These are phyloP conservation scores for Fusarium goolgardi DNA, from an alignment of 2,329 filamentous ascomycete genomes.

Conservation along the genomic window DNA sequence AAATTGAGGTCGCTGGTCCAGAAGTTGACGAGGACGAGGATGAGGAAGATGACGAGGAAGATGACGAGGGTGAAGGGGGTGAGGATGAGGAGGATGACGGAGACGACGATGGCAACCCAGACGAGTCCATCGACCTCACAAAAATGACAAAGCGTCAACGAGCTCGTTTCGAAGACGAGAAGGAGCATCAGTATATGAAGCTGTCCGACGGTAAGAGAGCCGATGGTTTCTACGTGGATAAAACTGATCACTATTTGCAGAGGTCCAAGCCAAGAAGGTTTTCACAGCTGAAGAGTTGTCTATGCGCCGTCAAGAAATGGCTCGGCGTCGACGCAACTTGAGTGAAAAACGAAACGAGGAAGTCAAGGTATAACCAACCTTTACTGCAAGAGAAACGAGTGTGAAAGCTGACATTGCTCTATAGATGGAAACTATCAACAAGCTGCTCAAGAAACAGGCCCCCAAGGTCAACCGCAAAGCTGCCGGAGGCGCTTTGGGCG, in stretches of 20 bases:
- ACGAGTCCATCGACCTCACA: conserved; percentile 64
- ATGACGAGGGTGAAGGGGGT: conserved; percentile 55
- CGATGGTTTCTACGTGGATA: not conserved
- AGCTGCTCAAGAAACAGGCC: conserved; percentile 86
- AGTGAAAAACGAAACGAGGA: conserved; percentile 73
- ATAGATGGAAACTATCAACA: conserved; percentile 91
- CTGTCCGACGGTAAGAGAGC: conserved; percentile 65
- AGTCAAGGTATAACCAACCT: conserved; percentile 63
- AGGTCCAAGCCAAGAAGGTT: conserved; percentile 72
- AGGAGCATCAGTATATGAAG: conserved; percentile 67
- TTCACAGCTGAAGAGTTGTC: conserved; percentile 72
- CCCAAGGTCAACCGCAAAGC: conserved; percentile 75
- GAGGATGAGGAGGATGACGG: conserved; percentile 59
- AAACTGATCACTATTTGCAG: conserved; percentile 51
- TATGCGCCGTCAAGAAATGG: conserved; percentile 72
- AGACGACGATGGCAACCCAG: conserved; percentile 60
- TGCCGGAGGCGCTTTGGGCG: conserved; percentile 57
- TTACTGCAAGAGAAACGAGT: conserved; percentile 4
- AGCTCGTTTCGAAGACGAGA: conserved; percentile 67
- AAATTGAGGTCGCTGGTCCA: conserved; percentile 56
- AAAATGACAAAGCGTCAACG: conserved; percentile 72
- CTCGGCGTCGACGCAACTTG: conserved; percentile 69
- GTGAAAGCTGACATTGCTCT: conserved; percentile 15
- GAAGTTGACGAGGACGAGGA: conserved; percentile 58
- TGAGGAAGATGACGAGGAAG: conserved; percentile 57